Evolutionary conservation across 495 filamentous ascomycete genomes (phyloP).

Genomic region (Aspergillus panamensis): DNA sequence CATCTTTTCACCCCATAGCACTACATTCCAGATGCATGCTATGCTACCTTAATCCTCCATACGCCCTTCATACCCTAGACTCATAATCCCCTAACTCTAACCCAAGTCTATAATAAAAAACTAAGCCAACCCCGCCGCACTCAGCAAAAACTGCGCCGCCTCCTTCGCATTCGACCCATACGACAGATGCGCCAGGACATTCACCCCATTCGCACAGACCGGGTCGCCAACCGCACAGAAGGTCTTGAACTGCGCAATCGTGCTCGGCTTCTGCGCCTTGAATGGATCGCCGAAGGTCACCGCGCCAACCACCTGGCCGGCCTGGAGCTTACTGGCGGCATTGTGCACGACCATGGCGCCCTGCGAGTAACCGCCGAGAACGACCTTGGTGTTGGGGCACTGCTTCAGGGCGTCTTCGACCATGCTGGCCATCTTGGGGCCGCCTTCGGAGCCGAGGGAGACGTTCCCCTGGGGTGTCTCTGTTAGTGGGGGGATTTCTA

Average conservation of each 20-base stretch:
- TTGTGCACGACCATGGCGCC: conserved; percentile 52
- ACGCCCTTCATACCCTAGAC: no score
- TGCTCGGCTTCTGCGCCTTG: no score
- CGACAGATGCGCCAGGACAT: conserved; percentile 51
- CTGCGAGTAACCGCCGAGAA: conserved; percentile 60
- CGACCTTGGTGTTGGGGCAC: conserved; percentile 59
- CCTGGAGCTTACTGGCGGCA: conserved; percentile 36
- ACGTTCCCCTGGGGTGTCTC: conserved; percentile 41
- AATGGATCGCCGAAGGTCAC: conserved; percentile 62
- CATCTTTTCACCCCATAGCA: no score
- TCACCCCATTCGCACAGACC: conserved; percentile 51
- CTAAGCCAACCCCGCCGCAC: conserved; percentile 32
- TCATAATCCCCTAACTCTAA: no score
- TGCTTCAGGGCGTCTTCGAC: conserved; percentile 44
- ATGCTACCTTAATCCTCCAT: no score
- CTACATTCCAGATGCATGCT: no score
- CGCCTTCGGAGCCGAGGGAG: conserved; percentile 42
- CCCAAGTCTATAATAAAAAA: no score
- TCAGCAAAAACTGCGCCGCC: conserved; percentile 47
- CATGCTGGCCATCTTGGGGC: conserved; percentile 45
- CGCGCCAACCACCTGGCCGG: conserved; percentile 28
- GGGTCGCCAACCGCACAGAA: conserved; percentile 52
- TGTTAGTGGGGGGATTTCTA: neutral
- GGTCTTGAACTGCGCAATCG: conserved; percentile 49
- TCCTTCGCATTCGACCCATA: conserved; percentile 46